Evolutionary conservation across 2,329 filamentous ascomycete species (phyloP).

Genomic region (Diaporthe vaccinii): DNA sequence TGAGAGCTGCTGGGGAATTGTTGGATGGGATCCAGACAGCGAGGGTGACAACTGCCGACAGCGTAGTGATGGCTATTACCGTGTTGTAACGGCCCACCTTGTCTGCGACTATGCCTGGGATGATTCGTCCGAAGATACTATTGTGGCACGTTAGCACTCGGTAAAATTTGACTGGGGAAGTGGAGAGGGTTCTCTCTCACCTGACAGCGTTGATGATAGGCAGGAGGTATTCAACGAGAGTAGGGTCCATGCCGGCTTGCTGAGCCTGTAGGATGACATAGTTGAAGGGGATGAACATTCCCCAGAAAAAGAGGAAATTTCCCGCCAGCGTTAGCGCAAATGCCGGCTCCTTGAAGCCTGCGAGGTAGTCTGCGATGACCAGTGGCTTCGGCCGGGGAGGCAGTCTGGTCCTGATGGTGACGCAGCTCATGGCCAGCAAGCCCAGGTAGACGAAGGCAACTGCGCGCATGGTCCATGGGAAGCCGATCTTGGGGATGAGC

Average conservation of each 20-base stretch:
- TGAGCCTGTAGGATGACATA: constrained; percentile 65
- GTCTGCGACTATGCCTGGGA: constrained; percentile 63
- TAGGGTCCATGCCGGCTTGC: constrained; percentile 56
- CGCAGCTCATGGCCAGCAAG: constrained; percentile 48
- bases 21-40: constrained; percentile 58
- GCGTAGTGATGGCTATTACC: constrained; percentile 60
- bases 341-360: constrained; percentile 60
- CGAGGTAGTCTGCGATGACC: constrained; percentile 60
- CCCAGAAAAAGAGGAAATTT: constrained; percentile 69
- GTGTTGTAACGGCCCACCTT: constrained; percentile 55
- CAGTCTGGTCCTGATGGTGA: constrained; percentile 53
- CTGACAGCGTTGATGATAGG: constrained; percentile 70
- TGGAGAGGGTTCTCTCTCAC: constrained; percentile 47
- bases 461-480: constrained; percentile 55
- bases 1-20: constrained; percentile 63
- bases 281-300: constrained; percentile 68
- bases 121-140: constrained; percentile 65
- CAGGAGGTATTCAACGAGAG: constrained; percentile 61
- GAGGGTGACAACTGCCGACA: constrained; percentile 56
- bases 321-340: constrained; percentile 59
- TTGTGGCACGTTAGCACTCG: not conserved
- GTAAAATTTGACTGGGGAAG: not conserved
- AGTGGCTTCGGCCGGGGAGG: constrained; percentile 55
- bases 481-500: constrained; percentile 60
- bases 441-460: constrained; percentile 54